Percentiles rank a stretch among this genome's conserved stretches.
Evolutionary conservation across 192 early-diverging fungal genomes (phyloP).

Genomic region (Coemansia sp.): DNA sequence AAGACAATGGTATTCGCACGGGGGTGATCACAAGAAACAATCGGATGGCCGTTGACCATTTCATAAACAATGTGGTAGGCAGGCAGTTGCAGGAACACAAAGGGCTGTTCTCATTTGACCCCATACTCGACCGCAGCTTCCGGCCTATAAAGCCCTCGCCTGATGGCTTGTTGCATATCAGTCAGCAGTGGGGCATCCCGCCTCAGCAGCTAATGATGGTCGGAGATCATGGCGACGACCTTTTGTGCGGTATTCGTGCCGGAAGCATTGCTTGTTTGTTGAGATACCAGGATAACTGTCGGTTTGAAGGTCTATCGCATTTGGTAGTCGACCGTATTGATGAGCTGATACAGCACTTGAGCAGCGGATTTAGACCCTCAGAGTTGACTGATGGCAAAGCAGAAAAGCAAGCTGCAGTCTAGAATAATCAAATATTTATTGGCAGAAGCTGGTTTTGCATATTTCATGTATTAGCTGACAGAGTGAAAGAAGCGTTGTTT

Average conservation of each 20-base stretch:
- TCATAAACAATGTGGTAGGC: conserved; percentile 41
- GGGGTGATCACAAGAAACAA: conserved; percentile 57
- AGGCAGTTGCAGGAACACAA: conserved; percentile 23
- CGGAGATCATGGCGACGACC: conserved; percentile 54
- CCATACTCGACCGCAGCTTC: conserved; percentile 50
- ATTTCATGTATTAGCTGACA: no score
- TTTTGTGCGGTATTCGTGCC: conserved; percentile 50
- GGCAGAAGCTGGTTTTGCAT: no score
- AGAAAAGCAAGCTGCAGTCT: neutral
- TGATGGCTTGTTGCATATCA: conserved; percentile 41
- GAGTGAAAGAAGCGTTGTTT: neutral
- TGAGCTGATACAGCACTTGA: conserved; percentile 21
- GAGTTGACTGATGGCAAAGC: conserved; percentile 12
- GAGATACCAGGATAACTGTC: conserved; percentile 31
- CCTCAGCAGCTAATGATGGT: conserved; percentile 55
- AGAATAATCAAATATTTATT: no score
- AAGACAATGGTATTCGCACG: conserved; percentile 28
- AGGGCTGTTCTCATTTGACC: conserved; percentile 45
- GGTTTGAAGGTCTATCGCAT: conserved; percentile 38
- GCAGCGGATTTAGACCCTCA: conserved; percentile 34
- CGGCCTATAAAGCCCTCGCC: conserved; percentile 53
- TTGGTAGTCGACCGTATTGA: conserved; percentile 46
- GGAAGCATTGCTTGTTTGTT: conserved; percentile 49
- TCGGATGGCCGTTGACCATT: conserved; percentile 40
- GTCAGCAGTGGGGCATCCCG: conserved; percentile 39